Evolutionary conservation across 345 rosid genomes (phyloP).

Genomic region (Populus tremula): DNA sequence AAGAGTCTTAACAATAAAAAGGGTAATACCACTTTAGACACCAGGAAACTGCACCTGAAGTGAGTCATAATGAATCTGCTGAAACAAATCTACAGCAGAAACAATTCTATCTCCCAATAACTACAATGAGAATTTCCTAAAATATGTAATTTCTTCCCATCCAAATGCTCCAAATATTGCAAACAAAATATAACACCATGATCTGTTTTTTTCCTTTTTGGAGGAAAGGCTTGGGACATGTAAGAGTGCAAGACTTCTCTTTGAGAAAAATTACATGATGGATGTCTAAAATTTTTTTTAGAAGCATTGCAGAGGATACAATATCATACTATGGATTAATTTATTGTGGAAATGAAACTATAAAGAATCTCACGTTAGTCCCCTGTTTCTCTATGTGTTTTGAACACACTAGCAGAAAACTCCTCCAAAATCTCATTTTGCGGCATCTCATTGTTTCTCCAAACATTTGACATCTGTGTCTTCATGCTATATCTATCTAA

Average conservation of each 20-base stretch:
- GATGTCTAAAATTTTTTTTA: background rate
- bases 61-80: background rate
- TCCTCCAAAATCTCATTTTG: background rate
- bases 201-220: too few relatives aligned
- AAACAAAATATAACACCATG: too few relatives aligned
- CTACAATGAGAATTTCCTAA: background rate
- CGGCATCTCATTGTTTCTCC: background rate
- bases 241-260: background rate
- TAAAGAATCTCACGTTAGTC: background rate
- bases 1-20: too few relatives aligned
- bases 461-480: background rate
- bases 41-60: background rate
- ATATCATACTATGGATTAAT: background rate
- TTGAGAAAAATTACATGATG: background rate
- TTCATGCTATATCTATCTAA: background rate
- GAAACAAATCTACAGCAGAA: background rate
- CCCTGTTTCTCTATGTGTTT: background rate
- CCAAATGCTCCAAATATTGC: background rate
- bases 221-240: background rate
- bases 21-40: background rate
- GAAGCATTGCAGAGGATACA: background rate
- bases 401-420: background rate
- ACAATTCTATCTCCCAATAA: background rate
- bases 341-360: background rate
- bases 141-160: background rate